These are phyloP conservation scores for Dictyostelium capitatum DNA, from an alignment of 78 protist species.

Conservation along the genomic window DNA sequence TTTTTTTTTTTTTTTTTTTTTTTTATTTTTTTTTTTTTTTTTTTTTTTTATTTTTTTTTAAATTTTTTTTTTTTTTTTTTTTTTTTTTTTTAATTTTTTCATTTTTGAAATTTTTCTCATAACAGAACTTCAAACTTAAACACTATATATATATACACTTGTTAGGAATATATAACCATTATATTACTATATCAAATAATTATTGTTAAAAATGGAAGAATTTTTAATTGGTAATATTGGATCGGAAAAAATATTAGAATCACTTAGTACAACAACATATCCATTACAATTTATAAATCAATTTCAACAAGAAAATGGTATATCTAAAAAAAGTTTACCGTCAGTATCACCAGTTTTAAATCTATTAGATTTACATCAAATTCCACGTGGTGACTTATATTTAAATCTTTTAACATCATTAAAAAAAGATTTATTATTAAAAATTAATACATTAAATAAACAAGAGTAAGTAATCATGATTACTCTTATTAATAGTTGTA, in stretches of 20 bases:
- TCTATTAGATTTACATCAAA: slow-evolving; percentile 74
- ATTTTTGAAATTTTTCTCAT: too few relatives aligned
- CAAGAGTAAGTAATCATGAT: slow-evolving; percentile 2
- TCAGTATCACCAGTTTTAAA: slow-evolving; percentile 57
- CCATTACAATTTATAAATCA: slow-evolving; percentile 61
- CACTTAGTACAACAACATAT: slow-evolving; percentile 45
- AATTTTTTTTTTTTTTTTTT: too few relatives aligned
- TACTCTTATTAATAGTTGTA: background rate
- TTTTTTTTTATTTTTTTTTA: too few relatives aligned
- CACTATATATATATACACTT: background rate
- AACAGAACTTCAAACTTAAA: too few relatives aligned
- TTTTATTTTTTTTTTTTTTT: too few relatives aligned
- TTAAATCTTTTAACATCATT: slow-evolving; percentile 11
- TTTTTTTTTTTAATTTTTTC: too few relatives aligned
- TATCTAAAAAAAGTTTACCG: slow-evolving; percentile 40
- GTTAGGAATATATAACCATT: too few relatives aligned
- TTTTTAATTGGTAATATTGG: slow-evolving; percentile 72
- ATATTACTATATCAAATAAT: too few relatives aligned
- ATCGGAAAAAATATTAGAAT: slow-evolving; percentile 43
- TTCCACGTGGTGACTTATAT: slow-evolving; percentile 48
- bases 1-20: too few relatives aligned
- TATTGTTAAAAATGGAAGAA: slow-evolving; percentile 29
- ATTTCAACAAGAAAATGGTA: slow-evolving; percentile 61
- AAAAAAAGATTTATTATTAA: slow-evolving; percentile 30
- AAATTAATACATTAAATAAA: background rate